phyloP scores from a whole-genome alignment of 495 filamentous ascomycete species.

The Aspergillus sparsus region DNA sequence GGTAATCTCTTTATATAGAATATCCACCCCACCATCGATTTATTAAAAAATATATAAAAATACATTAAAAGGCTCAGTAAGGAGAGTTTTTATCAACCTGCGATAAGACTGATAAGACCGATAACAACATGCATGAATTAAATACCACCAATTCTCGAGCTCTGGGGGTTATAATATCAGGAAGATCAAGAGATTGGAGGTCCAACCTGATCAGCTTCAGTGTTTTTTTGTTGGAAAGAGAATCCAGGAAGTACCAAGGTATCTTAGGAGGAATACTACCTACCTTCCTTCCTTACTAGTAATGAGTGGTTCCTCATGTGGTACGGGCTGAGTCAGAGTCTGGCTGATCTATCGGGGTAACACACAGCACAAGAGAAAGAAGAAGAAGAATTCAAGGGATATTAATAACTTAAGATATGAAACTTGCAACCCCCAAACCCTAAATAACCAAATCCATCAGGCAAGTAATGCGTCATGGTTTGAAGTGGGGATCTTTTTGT shows the following conservation, averaged over 20 bases:
- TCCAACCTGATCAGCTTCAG: no score
- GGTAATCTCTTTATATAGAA: not conserved
- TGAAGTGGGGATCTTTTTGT: not conserved
- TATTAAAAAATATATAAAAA: not conserved
- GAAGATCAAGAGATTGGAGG: no score
- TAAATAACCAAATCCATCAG: no score
- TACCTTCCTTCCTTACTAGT: no score
- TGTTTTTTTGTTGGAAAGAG: no score
- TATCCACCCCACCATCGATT: not conserved
- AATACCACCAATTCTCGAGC: not conserved
- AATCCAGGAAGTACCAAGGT: no score
- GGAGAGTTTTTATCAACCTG: not conserved
- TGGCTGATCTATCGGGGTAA: not conserved
- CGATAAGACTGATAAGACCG: slow-evolving; percentile 18
- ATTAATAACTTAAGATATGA: not conserved
- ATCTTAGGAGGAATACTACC: no score
- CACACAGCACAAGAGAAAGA: not conserved
- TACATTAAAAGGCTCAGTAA: no score
- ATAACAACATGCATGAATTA: not conserved
- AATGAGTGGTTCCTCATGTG: not conserved
- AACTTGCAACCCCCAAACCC: no score
- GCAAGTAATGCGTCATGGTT: no score
- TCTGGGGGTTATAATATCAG: not conserved
- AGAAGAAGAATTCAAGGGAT: not conserved
- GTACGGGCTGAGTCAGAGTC: not conserved